Conservation (phyloP, 2,329 filamentous ascomycete genomes). For the Pseudogymnoascus sp. region DNA sequence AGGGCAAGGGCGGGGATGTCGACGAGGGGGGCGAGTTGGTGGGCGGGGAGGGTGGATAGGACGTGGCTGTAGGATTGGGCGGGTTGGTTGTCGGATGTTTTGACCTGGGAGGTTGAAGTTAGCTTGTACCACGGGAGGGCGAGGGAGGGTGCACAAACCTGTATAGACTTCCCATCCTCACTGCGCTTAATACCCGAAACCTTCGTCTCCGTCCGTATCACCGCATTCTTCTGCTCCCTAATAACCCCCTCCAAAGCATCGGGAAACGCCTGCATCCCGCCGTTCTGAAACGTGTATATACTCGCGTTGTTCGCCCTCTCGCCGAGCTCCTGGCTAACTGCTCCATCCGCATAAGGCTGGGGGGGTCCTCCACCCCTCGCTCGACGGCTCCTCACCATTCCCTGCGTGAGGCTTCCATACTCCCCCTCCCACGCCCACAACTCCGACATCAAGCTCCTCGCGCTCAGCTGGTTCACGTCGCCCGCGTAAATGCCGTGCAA, state of each 20-base stretch:
- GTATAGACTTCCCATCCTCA: background rate
- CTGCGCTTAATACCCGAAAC: conserved; percentile 34
- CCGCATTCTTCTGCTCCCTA: conserved; percentile 47
- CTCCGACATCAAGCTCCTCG: conserved; percentile 44
- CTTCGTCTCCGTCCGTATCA: conserved; percentile 41
- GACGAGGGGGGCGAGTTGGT: conserved; percentile 8
- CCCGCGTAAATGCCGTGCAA: conserved; percentile 90
- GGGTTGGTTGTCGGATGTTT: conserved; percentile 19
- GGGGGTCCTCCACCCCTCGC: background rate
- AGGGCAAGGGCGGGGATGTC: conserved; percentile 42
- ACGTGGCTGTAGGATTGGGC: conserved; percentile 45
- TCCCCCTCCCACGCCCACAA: conserved; percentile 23
- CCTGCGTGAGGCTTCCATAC: conserved; percentile 28
- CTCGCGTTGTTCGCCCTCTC: conserved; percentile 25
- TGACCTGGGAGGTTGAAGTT: conserved; percentile 28
- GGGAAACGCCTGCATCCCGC: conserved; percentile 56
- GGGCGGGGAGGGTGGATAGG: conserved; percentile 50
- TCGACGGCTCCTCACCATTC: background rate
- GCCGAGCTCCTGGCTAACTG: background rate
- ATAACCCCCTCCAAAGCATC: conserved; percentile 47
- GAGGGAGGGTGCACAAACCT: background rate
- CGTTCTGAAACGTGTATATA: conserved; percentile 41
- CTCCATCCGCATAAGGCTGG: too few species aligned
- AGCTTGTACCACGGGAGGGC: conserved; percentile 11
- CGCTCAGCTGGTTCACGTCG: conserved; percentile 73